Evolutionary conservation across 768 basidiomycete genomes (phyloP).

Genomic region (Pisolithus albus): DNA sequence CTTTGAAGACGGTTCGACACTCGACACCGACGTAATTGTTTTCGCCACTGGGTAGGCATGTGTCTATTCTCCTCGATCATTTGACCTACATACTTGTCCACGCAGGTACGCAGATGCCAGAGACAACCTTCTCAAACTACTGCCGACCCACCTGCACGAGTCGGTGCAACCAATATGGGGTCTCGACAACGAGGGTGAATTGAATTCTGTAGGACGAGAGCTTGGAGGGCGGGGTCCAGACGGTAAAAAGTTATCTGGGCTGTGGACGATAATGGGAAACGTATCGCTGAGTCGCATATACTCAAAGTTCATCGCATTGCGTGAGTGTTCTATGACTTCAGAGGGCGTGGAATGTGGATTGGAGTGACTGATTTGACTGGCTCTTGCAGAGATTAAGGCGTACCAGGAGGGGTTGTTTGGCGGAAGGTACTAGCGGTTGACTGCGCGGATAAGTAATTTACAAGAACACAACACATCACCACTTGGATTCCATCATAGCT

Average conservation of each 20-base stretch:
- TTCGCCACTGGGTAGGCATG: slow-evolving; percentile 40
- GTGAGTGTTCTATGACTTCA: slow-evolving; percentile 33
- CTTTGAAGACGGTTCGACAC: slow-evolving; percentile 35
- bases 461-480: too few relatives aligned
- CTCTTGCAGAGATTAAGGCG: slow-evolving; percentile 57
- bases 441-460: too few relatives aligned
- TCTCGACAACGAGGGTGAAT: slow-evolving; percentile 26
- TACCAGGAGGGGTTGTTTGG: slow-evolving; percentile 43
- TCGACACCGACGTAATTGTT: slow-evolving; percentile 43
- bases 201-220: slow-evolving; percentile 32
- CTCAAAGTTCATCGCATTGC: slow-evolving; percentile 59
- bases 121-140: slow-evolving; percentile 9
- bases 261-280: slow-evolving; percentile 62
- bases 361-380: background rate
- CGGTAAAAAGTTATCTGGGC: slow-evolving; percentile 13
- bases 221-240: slow-evolving; percentile 34
- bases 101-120: slow-evolving; percentile 19
- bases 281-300: slow-evolving; percentile 57
- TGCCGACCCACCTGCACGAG: slow-evolving; percentile 14
- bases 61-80: background rate
- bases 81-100: background rate
- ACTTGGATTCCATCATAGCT: too few relatives aligned
- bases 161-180: slow-evolving; percentile 25
- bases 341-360: background rate
- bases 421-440: slow-evolving; percentile 2